Evolutionary conservation across 164 flowering plant genomes (phyloP).

Genomic region (Stephania cephalantha): DNA sequence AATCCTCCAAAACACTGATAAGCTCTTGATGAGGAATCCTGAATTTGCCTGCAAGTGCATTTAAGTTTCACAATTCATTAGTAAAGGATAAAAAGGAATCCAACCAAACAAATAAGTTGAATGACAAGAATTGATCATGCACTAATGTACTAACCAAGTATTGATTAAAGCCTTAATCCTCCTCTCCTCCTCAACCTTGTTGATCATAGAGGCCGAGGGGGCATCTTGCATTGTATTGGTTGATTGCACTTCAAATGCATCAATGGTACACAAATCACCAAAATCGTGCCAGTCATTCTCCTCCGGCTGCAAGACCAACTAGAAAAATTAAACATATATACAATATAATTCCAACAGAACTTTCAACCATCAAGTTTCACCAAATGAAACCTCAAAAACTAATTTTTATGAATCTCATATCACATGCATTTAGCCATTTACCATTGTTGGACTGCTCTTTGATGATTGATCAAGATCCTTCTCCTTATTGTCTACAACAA

Average conservation of each 20-base stretch:
- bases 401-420: no score
- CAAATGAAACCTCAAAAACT: no score
- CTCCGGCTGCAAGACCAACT: slow-evolving; percentile 39
- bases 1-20: slow-evolving; percentile 91
- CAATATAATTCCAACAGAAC: no score
- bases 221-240: slow-evolving; percentile 47
- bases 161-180: slow-evolving; percentile 84
- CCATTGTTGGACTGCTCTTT: slow-evolving; percentile 32
- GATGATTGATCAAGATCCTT: slow-evolving; percentile 38
- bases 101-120: background rate
- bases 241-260: slow-evolving; percentile 42
- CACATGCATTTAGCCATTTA: no score
- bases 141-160: slow-evolving; percentile 16
- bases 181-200: slow-evolving; percentile 83
- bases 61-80: background rate
- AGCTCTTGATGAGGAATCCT: slow-evolving; percentile 50
- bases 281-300: slow-evolving; percentile 90
- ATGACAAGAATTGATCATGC: background rate
- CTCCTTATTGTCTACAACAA: slow-evolving; percentile 26
- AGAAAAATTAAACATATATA: no score
- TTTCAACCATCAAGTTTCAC: no score
- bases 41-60: slow-evolving; percentile 46
- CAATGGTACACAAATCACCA: slow-evolving; percentile 88
- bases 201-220: slow-evolving; percentile 30
- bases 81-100: background rate